phyloP scores from a whole-genome alignment of 306 rosid species.

The Pterocarpus macrocarpus region DNA sequence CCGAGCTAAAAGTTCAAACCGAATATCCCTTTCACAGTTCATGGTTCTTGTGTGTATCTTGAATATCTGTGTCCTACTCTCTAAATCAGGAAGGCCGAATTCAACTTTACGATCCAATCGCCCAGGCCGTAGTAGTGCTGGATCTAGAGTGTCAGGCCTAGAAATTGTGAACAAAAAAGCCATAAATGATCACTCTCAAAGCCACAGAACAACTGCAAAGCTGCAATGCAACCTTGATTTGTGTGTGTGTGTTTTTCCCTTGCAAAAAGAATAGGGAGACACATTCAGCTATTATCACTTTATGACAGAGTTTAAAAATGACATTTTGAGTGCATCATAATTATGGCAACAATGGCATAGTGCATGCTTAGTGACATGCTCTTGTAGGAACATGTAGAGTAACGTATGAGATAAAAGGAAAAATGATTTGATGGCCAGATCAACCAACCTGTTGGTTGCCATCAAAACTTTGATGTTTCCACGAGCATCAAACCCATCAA shows the following conservation, averaged over 20 bases:
- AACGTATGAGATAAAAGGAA: not conserved
- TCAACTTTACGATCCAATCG: constrained; percentile 97
- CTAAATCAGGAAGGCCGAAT: constrained; percentile 98
- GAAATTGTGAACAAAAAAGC: constrained; percentile 36
- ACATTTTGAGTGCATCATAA: constrained; percentile 27
- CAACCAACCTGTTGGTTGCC: constrained; percentile 95
- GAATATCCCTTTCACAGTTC: constrained; percentile 96
- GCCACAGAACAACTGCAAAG: constrained; percentile 12
- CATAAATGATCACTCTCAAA: constrained; percentile 13
- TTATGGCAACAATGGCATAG: not conserved
- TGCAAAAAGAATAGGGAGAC: not conserved
- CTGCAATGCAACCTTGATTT: constrained; percentile 11
- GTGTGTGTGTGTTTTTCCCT: not conserved
- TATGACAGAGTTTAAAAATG: not conserved
- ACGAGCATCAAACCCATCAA: constrained; percentile 98
- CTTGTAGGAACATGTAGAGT: not conserved
- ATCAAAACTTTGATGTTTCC: constrained; percentile 97
- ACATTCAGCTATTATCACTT: not conserved
- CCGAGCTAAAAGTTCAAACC: constrained; percentile 93
- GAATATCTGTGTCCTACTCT: constrained; percentile 96
- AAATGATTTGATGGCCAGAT: not conserved
- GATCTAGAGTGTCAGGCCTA: constrained; percentile 99
- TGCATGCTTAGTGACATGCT: not conserved
- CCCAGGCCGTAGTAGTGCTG: constrained; percentile 95
- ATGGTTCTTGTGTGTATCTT: constrained; percentile 97